These are phyloP conservation scores for Coemansia sp. DNA, from an alignment of 192 early-diverging fungal genomes.

Conservation along the genomic window DNA sequence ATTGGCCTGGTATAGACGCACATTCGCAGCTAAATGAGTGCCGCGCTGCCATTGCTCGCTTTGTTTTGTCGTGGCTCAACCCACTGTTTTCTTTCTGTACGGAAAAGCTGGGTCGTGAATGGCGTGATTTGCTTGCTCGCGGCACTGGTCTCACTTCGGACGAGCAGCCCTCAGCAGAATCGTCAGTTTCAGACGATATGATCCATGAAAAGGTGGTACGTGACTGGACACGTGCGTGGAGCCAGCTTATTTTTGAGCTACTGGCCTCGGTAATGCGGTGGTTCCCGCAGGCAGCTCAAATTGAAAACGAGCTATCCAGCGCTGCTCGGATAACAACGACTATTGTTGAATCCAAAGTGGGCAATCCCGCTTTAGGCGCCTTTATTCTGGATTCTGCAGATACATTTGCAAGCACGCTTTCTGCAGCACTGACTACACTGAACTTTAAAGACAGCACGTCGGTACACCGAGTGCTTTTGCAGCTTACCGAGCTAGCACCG, in stretches of 20 bases:
- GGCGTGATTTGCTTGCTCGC: conserved; percentile 11
- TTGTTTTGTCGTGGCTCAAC: conserved; percentile 25
- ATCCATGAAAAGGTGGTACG: conserved; percentile 34
- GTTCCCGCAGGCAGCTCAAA: conserved; percentile 34
- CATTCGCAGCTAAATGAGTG: not conserved
- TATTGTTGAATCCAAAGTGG: not conserved
- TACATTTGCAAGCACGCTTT: not conserved
- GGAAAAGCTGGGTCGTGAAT: conserved; percentile 16
- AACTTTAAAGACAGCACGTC: conserved; percentile 21
- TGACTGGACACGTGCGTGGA: conserved; percentile 46
- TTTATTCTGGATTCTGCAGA: conserved; percentile 10
- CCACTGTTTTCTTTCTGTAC: conserved; percentile 34
- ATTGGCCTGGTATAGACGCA: conserved; percentile 33
- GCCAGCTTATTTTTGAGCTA: conserved; percentile 21
- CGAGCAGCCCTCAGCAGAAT: not conserved
- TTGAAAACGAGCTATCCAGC: conserved; percentile 33
- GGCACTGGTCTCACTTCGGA: not conserved
- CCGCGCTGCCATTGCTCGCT: conserved; percentile 7
- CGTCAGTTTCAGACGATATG: conserved; percentile 26
- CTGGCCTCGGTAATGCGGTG: conserved; percentile 5
- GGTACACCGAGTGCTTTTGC: conserved; percentile 4
- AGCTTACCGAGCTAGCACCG: conserved; percentile 20
- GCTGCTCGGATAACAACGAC: conserved; percentile 8
- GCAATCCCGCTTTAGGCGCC: conserved; percentile 10
- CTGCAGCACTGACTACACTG: conserved; percentile 9